Conservation (phyloP, 345 rosid genomes). For the Ceriops zippeliana region DNA sequence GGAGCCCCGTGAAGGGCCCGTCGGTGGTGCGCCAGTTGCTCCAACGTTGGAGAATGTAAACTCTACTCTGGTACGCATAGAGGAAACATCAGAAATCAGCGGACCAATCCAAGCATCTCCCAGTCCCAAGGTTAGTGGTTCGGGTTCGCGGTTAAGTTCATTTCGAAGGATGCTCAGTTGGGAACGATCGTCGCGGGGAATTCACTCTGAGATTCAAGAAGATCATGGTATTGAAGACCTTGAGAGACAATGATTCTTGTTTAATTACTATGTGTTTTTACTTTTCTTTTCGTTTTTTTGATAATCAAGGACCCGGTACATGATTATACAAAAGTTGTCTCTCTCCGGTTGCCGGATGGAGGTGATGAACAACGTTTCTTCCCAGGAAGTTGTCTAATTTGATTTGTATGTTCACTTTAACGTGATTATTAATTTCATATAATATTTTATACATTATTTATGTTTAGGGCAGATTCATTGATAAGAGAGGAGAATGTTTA, state of each 20-base stretch:
- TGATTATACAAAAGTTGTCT: too few species aligned
- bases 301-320: not conserved
- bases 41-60: slow-evolving; percentile 1
- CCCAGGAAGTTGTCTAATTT: too few species aligned
- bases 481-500: too few species aligned
- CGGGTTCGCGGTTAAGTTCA: slow-evolving; percentile 23
- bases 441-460: too few species aligned
- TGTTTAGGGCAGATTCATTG: too few species aligned
- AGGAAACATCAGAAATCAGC: slow-evolving; percentile 3
- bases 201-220: slow-evolving; percentile 25
- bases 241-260: slow-evolving; percentile 16
- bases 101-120: not conserved
- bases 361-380: too few species aligned
- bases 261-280: not conserved
- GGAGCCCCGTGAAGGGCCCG: slow-evolving; percentile 32
- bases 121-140: slow-evolving; percentile 11
- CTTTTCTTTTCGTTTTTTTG: not conserved
- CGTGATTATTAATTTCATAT: too few species aligned
- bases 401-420: too few species aligned
- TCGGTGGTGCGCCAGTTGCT: not conserved
- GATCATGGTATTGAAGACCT: slow-evolving; percentile 16
- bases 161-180: slow-evolving; percentile 24
- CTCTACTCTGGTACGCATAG: not conserved
- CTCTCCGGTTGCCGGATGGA: too few species aligned
- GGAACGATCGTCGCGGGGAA: slow-evolving; percentile 28